Base-by-base conservation (phyloP, 495 filamentous ascomycete species). In the Clavariopsis aquatica region DNA sequence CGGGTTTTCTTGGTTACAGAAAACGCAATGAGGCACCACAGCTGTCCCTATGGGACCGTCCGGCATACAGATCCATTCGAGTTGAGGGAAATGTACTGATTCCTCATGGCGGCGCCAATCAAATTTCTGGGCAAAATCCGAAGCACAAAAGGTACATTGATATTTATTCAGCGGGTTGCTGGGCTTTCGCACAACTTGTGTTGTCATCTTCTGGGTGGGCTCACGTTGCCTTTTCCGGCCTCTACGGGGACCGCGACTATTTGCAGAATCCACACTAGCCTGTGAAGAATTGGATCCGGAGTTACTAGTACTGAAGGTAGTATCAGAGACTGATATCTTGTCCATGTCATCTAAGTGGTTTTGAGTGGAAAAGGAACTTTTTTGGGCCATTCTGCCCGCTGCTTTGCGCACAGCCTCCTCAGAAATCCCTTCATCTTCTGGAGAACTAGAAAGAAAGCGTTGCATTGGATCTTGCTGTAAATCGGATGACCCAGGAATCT, bases 71-170 rank as follows among this genome's bases (percentile, higher is more conserved):
- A 71, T 54, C 69, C 69, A 71, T 22, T 68, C 60, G 49, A 61
- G 46, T 36, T 71, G 69, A 5, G 64, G 65, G 22, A 71, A 60
- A 49, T 71, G 69, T 23, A 64, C 64, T 8, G 69, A 71, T 38
- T 71, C 69, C 51, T 71, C 69, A 57, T 71, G 69, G 8, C 69
- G 45, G 17, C 36, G 31, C 65, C 69, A 71, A 29, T 68, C 69
- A 31, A 68, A 65, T 49, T 68, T 71, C 31, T 67, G 56, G 2
- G 31, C 27, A 29, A 71, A 71, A 31, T 68, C 65, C 1, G 41
- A n/a, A 6, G 59, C 15, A 29, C 69, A 71, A 49, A 71, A 65
- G 4, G 56, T 68, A 22, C 66, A 69, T 46, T 69, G 66, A 46
- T 56, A 69, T 47, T 54, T 65, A 36, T 65, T 65, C 2, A 0